These are phyloP conservation scores for Castanopsis chinensis DNA, from an alignment of 306 rosid species.

Conservation along the genomic window DNA sequence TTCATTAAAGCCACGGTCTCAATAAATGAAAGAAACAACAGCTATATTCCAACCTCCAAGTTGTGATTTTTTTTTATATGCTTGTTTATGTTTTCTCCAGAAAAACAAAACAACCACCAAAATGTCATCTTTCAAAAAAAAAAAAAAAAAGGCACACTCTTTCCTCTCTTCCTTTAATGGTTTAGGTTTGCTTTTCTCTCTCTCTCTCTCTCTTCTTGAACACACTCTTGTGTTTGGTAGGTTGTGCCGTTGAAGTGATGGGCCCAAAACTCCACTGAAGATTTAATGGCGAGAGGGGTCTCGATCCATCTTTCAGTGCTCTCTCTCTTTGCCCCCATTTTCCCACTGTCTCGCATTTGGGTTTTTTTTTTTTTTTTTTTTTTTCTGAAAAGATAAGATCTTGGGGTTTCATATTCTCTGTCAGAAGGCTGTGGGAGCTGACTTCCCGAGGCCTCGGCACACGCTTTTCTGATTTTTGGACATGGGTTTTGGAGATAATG, in stretches of 20 bases:
- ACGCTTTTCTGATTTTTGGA: slow-evolving; percentile 26
- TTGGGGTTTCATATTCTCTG: slow-evolving; percentile 30
- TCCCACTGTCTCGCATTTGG: slow-evolving; percentile 52
- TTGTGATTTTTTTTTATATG: slow-evolving; percentile 41
- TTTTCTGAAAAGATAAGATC: slow-evolving; percentile 29
- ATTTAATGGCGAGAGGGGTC: slow-evolving; percentile 46
- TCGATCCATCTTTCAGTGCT: slow-evolving; percentile 58
- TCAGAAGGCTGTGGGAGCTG: slow-evolving; percentile 16
- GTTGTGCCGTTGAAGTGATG: slow-evolving; percentile 67
- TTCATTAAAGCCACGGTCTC: too few relatives aligned
- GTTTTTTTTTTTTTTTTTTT: slow-evolving; percentile 23
- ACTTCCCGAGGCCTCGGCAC: slow-evolving; percentile 20
- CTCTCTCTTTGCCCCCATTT: slow-evolving; percentile 46
- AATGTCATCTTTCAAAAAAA: slow-evolving; percentile 37
- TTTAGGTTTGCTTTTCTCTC: slow-evolving; percentile 37
- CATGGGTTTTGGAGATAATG: slow-evolving; percentile 31
- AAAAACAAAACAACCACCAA: slow-evolving; percentile 44
- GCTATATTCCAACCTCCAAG: slow-evolving; percentile 59
- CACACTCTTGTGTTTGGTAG: slow-evolving; percentile 73
- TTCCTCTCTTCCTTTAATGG: slow-evolving; percentile 49
- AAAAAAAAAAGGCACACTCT: background rate
- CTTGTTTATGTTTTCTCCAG: slow-evolving; percentile 27
- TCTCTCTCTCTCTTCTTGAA: slow-evolving; percentile 30
- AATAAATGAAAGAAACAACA: slow-evolving; percentile 16
- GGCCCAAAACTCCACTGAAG: slow-evolving; percentile 85